These are phyloP conservation scores for Silybum marianum DNA, from an alignment of 129 eudicot species.

Conservation along the genomic window DNA sequence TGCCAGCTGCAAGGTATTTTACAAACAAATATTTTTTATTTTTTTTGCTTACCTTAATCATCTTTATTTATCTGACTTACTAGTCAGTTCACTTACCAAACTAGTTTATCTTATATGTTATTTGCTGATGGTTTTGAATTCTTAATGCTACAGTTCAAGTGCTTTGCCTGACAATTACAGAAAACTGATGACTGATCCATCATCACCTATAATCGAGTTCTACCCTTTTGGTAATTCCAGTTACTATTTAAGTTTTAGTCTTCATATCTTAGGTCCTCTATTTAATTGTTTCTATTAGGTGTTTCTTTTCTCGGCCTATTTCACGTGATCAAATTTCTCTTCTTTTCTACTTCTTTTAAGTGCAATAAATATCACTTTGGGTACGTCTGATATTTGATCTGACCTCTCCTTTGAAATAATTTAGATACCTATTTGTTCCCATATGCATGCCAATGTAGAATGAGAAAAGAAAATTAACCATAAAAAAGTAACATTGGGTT, in stretches of 20 bases:
- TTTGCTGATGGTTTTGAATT: slow-evolving; percentile 3
- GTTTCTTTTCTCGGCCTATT: too few relatives aligned
- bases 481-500: slow-evolving; percentile 9
- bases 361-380: too few relatives aligned
- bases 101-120: not conserved
- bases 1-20: slow-evolving; percentile 95
- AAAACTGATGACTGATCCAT: slow-evolving; percentile 80
- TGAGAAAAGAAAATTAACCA: not conserved
- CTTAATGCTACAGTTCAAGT: slow-evolving; percentile 55
- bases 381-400: too few relatives aligned
- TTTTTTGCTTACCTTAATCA: not conserved
- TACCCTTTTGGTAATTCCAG: slow-evolving; percentile 75
- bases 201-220: slow-evolving; percentile 82
- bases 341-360: too few relatives aligned
- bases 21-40: not conserved
- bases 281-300: too few relatives aligned
- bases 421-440: too few relatives aligned
- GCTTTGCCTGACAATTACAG: slow-evolving; percentile 87
- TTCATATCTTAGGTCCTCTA: not conserved
- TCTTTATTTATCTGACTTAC: slow-evolving; percentile 1
- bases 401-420: too few relatives aligned
- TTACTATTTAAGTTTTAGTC: not conserved
- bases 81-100: not conserved
- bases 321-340: too few relatives aligned
- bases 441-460: slow-evolving; percentile 1